phyloP scores from a whole-genome alignment of 768 basidiomycete species.

The Fistulinella prunicolor region DNA sequence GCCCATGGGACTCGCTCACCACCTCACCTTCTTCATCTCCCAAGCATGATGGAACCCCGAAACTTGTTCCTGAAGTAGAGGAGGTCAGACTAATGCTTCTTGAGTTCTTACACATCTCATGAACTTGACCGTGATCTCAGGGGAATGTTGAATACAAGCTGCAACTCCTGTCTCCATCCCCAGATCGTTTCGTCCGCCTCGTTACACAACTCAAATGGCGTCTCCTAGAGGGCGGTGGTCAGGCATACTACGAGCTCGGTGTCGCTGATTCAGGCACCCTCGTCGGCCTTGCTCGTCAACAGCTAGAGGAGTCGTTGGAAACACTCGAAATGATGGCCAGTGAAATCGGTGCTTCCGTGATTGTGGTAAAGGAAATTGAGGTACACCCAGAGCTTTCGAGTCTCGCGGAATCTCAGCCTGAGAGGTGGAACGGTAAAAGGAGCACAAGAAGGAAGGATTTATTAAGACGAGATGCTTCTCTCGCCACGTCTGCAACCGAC shows the following conservation, averaged over 20 bases:
- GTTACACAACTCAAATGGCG: constrained; percentile 98
- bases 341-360: constrained; percentile 89
- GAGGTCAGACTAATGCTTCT: constrained; percentile 43
- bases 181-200: constrained; percentile 74
- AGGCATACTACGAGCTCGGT: constrained; percentile 79
- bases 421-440: constrained; percentile 37
- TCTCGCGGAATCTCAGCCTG: constrained; percentile 32
- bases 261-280: constrained; percentile 88
- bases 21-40: constrained; percentile 47
- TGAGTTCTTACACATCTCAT: neutral
- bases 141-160: constrained; percentile 96
- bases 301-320: constrained; percentile 78
- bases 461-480: constrained; percentile 27
- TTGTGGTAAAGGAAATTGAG: constrained; percentile 86
- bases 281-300: constrained; percentile 67
- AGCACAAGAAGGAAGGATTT: constrained; percentile 35
- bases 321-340: constrained; percentile 94
- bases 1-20: constrained; percentile 79
- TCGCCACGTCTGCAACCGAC: constrained; percentile 38
- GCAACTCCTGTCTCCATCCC: constrained; percentile 76
- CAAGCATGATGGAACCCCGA: constrained; percentile 45
- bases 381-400: constrained; percentile 53
- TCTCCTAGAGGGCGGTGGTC: constrained; percentile 78
- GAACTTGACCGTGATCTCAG: constrained; percentile 28
- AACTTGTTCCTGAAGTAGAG: constrained; percentile 75